Evolutionary conservation across 345 rosid species (phyloP).

Genomic region (Ceriops decandra): DNA sequence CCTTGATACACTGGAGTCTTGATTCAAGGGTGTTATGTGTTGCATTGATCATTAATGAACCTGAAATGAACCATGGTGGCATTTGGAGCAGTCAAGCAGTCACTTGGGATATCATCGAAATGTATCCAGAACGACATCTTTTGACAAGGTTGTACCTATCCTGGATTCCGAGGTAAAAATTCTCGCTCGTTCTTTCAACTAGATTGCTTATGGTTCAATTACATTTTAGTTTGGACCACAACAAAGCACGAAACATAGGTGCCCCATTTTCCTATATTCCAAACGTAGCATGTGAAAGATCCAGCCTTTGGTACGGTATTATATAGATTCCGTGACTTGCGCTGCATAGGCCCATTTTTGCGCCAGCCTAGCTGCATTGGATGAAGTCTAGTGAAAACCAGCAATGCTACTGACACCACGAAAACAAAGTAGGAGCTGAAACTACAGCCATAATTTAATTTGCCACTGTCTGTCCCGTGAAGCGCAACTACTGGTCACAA

Average conservation of each 20-base stretch:
- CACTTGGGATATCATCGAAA: no score
- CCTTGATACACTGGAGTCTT: no score
- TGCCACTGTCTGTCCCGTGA: conserved; percentile 33
- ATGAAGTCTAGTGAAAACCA: conserved; percentile 15
- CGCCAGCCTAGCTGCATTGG: conserved; percentile 5
- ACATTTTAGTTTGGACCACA: background rate
- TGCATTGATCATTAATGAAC: no score
- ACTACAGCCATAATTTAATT: conserved; percentile 12
- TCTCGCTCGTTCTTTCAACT: background rate
- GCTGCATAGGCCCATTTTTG: background rate
- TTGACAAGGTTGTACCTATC: background rate
- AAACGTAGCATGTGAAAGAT: conserved; percentile 26
- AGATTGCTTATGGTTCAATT: no score
- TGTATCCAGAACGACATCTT: no score
- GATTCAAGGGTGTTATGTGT: no score
- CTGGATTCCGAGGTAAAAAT: background rate
- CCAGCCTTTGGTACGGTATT: background rate
- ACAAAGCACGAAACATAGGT: conserved; percentile 4
- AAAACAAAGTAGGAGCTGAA: background rate
- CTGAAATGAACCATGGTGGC: no score
- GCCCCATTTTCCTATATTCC: conserved; percentile 11
- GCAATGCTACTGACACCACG: conserved; percentile 9
- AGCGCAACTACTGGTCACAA: conserved; percentile 4
- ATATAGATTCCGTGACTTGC: no score
- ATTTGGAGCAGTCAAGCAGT: no score